phyloP scores from a whole-genome alignment of 208 protist species.

The Trichomonas gallinae region DNA sequence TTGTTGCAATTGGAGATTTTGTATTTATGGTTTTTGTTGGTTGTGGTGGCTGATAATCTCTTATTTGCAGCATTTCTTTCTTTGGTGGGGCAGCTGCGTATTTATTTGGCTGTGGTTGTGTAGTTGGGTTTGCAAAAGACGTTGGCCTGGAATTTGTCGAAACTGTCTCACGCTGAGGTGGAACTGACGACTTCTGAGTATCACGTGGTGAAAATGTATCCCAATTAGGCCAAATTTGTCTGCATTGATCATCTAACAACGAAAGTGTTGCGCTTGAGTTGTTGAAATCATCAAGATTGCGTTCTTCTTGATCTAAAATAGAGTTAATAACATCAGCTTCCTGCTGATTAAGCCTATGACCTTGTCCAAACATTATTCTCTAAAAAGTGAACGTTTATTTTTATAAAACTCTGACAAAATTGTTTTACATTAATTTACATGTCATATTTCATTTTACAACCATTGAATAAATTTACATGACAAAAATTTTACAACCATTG shows the following conservation, averaged over 20 bases:
- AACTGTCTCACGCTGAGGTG: background rate
- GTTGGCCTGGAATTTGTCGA: background rate
- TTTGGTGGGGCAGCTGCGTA: background rate
- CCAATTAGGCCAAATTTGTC: conserved; percentile 1
- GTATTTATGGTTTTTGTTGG: background rate
- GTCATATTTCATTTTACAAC: no score
- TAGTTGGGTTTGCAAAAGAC: background rate
- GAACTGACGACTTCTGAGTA: background rate
- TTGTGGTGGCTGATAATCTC: background rate
- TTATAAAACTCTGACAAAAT: no score
- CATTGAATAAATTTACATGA: no score
- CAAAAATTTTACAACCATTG: no score
- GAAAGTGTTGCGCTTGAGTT: background rate
- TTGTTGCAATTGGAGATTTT: background rate
- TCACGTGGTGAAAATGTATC: background rate
- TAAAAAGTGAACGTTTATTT: background rate
- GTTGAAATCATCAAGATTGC: background rate
- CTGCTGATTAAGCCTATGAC: background rate
- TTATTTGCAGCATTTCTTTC: background rate
- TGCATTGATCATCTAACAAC: background rate
- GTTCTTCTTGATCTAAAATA: background rate
- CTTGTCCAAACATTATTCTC: background rate
- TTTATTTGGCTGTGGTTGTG: background rate
- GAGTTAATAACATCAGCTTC: conserved; percentile 1
- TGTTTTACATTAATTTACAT: no score